These are phyloP conservation scores for Abrus precatorius DNA, from an alignment of 306 rosid species.

Conservation along the genomic window DNA sequence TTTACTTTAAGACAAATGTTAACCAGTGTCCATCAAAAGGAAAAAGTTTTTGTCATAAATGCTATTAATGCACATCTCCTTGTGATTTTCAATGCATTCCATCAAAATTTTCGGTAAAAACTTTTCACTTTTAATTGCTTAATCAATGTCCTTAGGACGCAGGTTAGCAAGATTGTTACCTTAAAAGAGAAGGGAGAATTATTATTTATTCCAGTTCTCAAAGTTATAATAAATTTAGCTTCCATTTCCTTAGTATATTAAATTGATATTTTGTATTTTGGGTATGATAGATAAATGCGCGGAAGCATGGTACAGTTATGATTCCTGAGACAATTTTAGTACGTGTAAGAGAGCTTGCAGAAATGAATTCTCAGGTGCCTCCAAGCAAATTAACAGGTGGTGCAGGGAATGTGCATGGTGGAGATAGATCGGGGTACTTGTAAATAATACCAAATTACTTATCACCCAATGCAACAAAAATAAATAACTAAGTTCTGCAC, in stretches of 20 bases:
- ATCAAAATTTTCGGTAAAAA: too few species aligned
- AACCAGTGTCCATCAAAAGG: too few species aligned
- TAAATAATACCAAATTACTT: constrained; percentile 61
- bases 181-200: background rate
- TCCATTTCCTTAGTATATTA: background rate
- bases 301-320: constrained; percentile 81
- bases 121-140: too few species aligned
- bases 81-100: too few species aligned
- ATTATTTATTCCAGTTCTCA: background rate
- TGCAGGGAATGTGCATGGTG: constrained; percentile 55
- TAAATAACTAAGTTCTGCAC: constrained; percentile 45
- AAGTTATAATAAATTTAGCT: constrained; percentile 13
- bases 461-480: constrained; percentile 41
- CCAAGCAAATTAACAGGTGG: constrained; percentile 60
- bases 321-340: constrained; percentile 79
- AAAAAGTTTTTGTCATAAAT: too few species aligned
- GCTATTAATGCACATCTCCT: too few species aligned
- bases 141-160: too few species aligned
- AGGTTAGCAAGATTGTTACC: too few species aligned
- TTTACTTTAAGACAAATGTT: background rate
- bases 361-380: constrained; percentile 80
- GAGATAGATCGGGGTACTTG: constrained; percentile 71
- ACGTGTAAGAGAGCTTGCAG: constrained; percentile 91
- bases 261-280: background rate
- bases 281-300: constrained; percentile 66